A percentile compares a stretch with the other conserved stretches of the same genome.
These are phyloP conservation scores for Sporopachydermia cereana DNA, from an alignment of 1,139 yeast genomes.

Conservation along the genomic window DNA sequence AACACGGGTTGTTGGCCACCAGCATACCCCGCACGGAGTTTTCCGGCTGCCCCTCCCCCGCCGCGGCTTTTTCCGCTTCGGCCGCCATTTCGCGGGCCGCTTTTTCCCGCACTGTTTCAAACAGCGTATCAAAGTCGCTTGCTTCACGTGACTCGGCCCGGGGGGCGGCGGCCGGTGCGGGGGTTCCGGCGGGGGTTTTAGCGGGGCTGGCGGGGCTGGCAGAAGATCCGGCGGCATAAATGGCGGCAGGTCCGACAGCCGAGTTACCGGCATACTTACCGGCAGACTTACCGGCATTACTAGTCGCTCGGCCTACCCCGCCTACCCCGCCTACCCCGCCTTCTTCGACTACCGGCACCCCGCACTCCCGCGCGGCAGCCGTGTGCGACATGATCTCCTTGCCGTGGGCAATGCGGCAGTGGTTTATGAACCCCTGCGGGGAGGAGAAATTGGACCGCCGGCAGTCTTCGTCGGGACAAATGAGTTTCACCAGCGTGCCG, in stretches of 20 bases:
- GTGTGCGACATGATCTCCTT: conserved; percentile 64
- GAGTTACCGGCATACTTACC: conserved; percentile 31
- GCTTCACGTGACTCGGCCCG: conserved; percentile 9
- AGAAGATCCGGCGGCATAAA: conserved; percentile 22
- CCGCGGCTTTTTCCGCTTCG: conserved; percentile 22
- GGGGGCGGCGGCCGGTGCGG: conserved; percentile 7
- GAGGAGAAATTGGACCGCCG: conserved; percentile 59
- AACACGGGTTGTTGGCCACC: conserved; percentile 16
- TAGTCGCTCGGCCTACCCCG: conserved; percentile 15
- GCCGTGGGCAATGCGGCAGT: conserved; percentile 64
- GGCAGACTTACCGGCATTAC: conserved; percentile 32
- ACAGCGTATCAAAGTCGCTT: conserved; percentile 17
- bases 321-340: conserved; percentile 26
- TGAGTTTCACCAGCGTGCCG: conserved; percentile 55
- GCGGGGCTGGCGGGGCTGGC: conserved; percentile 1
- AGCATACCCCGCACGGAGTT: conserved; percentile 10
- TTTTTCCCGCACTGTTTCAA: conserved; percentile 19
- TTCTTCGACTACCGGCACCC: conserved; percentile 47
- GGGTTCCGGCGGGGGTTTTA: conserved; percentile 6
- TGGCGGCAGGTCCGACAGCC: conserved; percentile 26
- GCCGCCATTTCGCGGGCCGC: conserved; percentile 21
- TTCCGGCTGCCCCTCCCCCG: conserved; percentile 11
- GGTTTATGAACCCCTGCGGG: conserved; percentile 73
- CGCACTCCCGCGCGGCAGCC: conserved; percentile 63
- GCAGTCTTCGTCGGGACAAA: conserved; percentile 48